phyloP scores from a whole-genome alignment of 768 basidiomycete genomes.

The Pisolithus albus region DNA sequence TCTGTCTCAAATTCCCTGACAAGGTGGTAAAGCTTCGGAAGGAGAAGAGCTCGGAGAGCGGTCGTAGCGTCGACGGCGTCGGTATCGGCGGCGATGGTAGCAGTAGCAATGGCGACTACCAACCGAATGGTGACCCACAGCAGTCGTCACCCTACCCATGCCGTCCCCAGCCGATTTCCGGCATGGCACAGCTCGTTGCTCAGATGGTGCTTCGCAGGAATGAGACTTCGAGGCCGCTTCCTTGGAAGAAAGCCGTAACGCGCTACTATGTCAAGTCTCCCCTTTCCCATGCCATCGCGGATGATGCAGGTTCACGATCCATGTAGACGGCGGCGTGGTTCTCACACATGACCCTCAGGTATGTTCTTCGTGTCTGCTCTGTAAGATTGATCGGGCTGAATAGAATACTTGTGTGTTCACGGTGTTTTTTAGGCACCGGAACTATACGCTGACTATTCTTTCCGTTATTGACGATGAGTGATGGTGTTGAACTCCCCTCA shows the following conservation, averaged over 20 bases:
- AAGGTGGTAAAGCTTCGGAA: slow-evolving; percentile 16
- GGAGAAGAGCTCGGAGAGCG: slow-evolving; percentile 10
- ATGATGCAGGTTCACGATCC: slow-evolving; percentile 1
- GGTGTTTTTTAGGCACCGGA: slow-evolving; percentile 10
- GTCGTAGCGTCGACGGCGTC: background rate
- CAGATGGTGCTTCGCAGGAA: slow-evolving; percentile 42
- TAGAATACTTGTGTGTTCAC: background rate
- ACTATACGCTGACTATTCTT: background rate
- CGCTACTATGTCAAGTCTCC: slow-evolving; percentile 24
- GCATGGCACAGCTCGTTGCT: slow-evolving; percentile 37
- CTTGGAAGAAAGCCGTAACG: slow-evolving; percentile 26
- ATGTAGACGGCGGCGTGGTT: background rate
- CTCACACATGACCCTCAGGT: background rate
- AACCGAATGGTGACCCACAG: slow-evolving; percentile 2
- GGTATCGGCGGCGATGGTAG: background rate
- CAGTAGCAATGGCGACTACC: background rate
- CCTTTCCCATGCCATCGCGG: slow-evolving; percentile 18
- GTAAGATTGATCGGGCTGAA: background rate
- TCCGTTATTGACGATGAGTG: background rate
- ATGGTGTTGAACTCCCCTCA: background rate
- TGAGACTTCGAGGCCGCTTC: slow-evolving; percentile 33
- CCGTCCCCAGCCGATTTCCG: slow-evolving; percentile 21
- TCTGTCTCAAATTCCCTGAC: slow-evolving; percentile 47
- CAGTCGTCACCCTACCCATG: slow-evolving; percentile 1
- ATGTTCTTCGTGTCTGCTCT: background rate